Evolutionary conservation across 257 asterid species (phyloP).

Genomic region (Capsicum rhomboideum): DNA sequence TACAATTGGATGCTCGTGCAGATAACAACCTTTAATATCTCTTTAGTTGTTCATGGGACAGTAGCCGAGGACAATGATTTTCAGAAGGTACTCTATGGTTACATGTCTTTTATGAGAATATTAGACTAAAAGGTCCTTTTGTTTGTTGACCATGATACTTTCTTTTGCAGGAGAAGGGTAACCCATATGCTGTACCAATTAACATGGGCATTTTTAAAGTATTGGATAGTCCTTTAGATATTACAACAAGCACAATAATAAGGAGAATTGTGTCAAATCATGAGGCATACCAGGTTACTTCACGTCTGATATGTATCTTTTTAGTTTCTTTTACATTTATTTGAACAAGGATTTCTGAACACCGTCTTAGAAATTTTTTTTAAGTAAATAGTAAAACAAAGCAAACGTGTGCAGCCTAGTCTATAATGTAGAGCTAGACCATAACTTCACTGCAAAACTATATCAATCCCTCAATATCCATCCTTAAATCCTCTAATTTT

Average conservation of each 20-base stretch:
- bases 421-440: neutral
- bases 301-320: neutral
- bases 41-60: constrained; percentile 83
- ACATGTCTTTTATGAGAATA: neutral
- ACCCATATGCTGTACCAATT: constrained; percentile 70
- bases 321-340: neutral
- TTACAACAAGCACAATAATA: constrained; percentile 87
- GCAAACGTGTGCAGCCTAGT: neutral
- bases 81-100: constrained; percentile 50
- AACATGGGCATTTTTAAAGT: constrained; percentile 59
- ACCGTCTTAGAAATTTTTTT: neutral
- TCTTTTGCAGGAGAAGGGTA: constrained; percentile 46
- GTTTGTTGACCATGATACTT: constrained; percentile 9
- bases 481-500: neutral
- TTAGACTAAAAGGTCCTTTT: neutral
- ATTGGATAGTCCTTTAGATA: constrained; percentile 83
- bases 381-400: neutral
- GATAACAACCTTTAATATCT: constrained; percentile 84
- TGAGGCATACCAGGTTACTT: constrained; percentile 80
- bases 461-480: neutral
- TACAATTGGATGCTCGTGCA: constrained; percentile 19
- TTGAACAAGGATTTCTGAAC: neutral
- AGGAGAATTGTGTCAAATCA: constrained; percentile 88
- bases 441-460: neutral
- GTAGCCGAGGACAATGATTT: constrained; percentile 78